Evolutionary conservation across 139 green algal genomes (phyloP), one percentile per base, ranked within the genome.

Genomic region (Bryopsis sp.): DNA sequence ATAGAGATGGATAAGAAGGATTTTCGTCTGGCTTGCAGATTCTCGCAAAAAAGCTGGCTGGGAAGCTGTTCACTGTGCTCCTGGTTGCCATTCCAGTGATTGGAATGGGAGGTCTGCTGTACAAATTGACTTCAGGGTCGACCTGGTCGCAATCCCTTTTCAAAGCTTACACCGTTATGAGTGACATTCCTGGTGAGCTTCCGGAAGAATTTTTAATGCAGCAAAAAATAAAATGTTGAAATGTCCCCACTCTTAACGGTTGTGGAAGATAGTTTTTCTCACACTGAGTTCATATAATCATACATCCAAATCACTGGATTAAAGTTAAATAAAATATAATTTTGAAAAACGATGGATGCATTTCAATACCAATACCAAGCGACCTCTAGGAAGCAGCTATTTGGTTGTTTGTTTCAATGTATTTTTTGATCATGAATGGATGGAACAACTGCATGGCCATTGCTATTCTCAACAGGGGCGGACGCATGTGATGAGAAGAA

Each of bases 101-200:
- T 0, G 28, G 59, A 2, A 32, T 76, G 33, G 74, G 74, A 36
- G 70, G 70, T 0, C 8, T 74, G 24, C 33, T 47, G 29, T 80
- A 80, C 39, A 67, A 47, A 8, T 33, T 34, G n/a, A 69, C 61
- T 24, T 70, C 47, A n/a, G 39, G 48, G 6, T 50, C 32, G 3
- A 39, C 11, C 2, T 68, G 64, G 63, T 15, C 6, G n/a, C 38
- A 68, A 39, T 48, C 70, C 1, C 28, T 76, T 0, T 63, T 48
- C 35, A 71, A 48, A 15, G 60, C 74, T 11, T 80, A 80, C 65
- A 8, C 28, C 34, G 46, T 76, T n/a, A 65, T 76, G 1, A 50
- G 63, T 26, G 71, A 76, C 54, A 58, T 71, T 47, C 74, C 74
- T 67, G 74, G 74, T 79, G 48, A 29, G 47, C 8, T 28, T 47